Evolutionary conservation across 495 filamentous ascomycete species (phyloP).

Genomic region (Hypoxylon cercidicola): DNA sequence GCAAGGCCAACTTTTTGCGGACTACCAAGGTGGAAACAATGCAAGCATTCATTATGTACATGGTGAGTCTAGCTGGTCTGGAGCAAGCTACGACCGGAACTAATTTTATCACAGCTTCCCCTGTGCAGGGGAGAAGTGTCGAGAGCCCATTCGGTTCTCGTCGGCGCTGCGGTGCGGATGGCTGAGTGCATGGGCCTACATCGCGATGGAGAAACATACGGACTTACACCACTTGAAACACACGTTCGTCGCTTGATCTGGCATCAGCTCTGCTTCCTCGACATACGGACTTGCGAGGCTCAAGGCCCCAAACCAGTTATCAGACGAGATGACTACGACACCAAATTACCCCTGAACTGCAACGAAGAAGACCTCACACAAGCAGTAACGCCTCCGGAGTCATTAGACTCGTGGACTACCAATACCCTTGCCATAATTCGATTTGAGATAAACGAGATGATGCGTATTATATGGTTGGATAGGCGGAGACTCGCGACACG

Average conservation of each 20-base stretch:
- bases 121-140: conserved; percentile 76
- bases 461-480: conserved; percentile 71
- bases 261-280: conserved; percentile 79
- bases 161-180: conserved; percentile 74
- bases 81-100: neutral
- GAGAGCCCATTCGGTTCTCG: conserved; percentile 74
- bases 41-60: conserved; percentile 78
- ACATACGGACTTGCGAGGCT: conserved; percentile 79
- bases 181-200: conserved; percentile 83
- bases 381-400: conserved; percentile 48
- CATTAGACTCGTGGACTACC: conserved; percentile 70
- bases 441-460: conserved; percentile 79
- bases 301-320: conserved; percentile 76
- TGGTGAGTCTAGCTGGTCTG: conserved; percentile 58
- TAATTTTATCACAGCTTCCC: conserved; percentile 63
- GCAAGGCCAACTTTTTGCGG: conserved; percentile 72
- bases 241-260: conserved; percentile 81
- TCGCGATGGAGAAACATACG: conserved; percentile 72
- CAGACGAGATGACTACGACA: conserved; percentile 76
- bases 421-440: conserved; percentile 72
- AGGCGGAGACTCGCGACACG: conserved; percentile 68
- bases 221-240: conserved; percentile 71
- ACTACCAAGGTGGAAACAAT: conserved; percentile 76
- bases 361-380: conserved; percentile 68
- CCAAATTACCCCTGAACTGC: conserved; percentile 72